Evolutionary conservation across 2,329 filamentous ascomycete species (phyloP).

Genomic region (Calycina marina): DNA sequence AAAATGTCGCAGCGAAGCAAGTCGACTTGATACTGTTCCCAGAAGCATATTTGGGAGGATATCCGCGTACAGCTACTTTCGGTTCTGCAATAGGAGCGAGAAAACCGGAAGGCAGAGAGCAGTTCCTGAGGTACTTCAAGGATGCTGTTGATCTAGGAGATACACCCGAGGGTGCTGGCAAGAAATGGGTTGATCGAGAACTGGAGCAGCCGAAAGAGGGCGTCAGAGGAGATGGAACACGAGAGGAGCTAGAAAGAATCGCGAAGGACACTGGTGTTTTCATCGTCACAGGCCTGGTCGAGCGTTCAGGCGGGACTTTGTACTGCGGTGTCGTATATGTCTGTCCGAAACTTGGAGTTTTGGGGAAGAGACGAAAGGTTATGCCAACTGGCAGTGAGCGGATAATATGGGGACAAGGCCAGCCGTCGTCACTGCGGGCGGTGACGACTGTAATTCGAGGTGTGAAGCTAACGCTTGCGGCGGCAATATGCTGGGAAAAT

Average conservation of each 20-base stretch:
- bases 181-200: slow-evolving; percentile 53
- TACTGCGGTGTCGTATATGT: slow-evolving; percentile 79
- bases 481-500: slow-evolving; percentile 93
- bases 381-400: slow-evolving; percentile 81
- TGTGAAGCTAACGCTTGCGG: slow-evolving; percentile 63
- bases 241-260: slow-evolving; percentile 65
- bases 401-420: slow-evolving; percentile 79
- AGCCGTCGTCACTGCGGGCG: slow-evolving; percentile 62
- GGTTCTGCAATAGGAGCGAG: slow-evolving; percentile 61
- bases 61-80: slow-evolving; percentile 69
- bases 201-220: slow-evolving; percentile 30
- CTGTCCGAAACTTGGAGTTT: slow-evolving; percentile 52
- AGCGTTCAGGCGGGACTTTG: slow-evolving; percentile 65
- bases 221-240: slow-evolving; percentile 51
- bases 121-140: slow-evolving; percentile 70
- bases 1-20: slow-evolving; percentile 38
- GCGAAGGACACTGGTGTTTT: slow-evolving; percentile 70
- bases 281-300: slow-evolving; percentile 64
- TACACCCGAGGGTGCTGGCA: slow-evolving; percentile 52
- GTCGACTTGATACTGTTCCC: slow-evolving; percentile 72
- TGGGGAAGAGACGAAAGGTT: slow-evolving; percentile 83
- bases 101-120: slow-evolving; percentile 55
- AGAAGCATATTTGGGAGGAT: slow-evolving; percentile 84
- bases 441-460: slow-evolving; percentile 69
- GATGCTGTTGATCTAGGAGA: slow-evolving; percentile 74